Evolutionary conservation across 495 filamentous ascomycete species (phyloP), one percentile per base, ranked within the genome.

Genomic region (Tuber aestivum): DNA sequence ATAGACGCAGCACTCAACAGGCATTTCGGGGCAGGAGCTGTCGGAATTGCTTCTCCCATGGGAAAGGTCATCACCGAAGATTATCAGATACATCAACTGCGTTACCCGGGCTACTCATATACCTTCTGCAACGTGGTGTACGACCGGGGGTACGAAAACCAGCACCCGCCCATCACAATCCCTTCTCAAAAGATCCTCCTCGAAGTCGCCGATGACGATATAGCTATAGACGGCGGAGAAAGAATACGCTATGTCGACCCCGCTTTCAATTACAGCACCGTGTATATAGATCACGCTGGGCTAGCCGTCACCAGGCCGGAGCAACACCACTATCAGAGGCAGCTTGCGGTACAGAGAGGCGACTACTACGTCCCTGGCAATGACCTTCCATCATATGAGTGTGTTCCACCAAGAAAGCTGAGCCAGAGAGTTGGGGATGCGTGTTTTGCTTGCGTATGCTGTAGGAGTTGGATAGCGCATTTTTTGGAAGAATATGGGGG

Each of bases 91-190:
- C 79, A 79, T 18, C 78, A 79, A 35, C 73, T 79, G 16, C 70
- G 72, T 20, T 79, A 75, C 44, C 78, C 70, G 1, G 78, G 78
- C 9, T 65, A 71, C 27, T 75, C 76, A 37, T 72, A 77, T 35
- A 70, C 78, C 6, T 79, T 79, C 40, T 79, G 78, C 61, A 71
- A 79, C 70, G 78, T 79, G 20, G 78, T 79, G 32, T 79, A 79
- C 61, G 40, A 73, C 18, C 78, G 78, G 18, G 72, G 72, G 38
- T 77, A 79, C 41, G 32, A 79, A 41, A 37, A 75, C 23, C 72
- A 70, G 20, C 78, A 79, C n/a, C 61, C 77, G 27, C 56, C 72
- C 3, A 76, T 79, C 61, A 32, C 78, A n/a, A 56, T 42, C 27
- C 76, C 56, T 18, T 73, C 78, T 50, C 35, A 77, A 71, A 79